Percentiles rank a stretch among this genome's conserved stretches.
phyloP scores from a whole-genome alignment of 139 green algal species.

The Auxenochlorella pyrenoidosa region DNA sequence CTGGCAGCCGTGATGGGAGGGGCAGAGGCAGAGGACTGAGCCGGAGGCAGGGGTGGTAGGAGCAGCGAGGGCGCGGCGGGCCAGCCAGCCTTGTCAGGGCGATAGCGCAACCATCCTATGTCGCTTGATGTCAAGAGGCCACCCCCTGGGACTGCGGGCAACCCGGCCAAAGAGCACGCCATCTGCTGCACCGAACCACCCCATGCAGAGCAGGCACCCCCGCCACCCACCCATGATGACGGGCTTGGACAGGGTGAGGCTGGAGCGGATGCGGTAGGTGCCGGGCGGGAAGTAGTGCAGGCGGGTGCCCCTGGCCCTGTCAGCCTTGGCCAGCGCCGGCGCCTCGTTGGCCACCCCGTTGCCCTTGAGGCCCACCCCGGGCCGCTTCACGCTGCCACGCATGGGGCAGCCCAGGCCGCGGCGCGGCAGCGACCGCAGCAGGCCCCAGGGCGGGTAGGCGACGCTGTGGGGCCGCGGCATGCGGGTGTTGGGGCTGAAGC shows the following conservation, averaged over 20 bases:
- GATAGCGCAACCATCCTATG: neutral
- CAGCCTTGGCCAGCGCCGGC: neutral
- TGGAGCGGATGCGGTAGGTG: conserved; percentile 15
- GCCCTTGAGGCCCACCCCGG: neutral
- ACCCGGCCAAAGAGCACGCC: neutral
- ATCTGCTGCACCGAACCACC: neutral
- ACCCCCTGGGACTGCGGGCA: neutral
- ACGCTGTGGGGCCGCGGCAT: neutral
- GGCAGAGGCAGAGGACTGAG: neutral
- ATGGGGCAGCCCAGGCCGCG: neutral
- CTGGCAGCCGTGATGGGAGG: neutral
- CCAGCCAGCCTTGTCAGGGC: neutral
- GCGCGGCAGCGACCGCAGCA: neutral
- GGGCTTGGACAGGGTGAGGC: conserved; percentile 18
- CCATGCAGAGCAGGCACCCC: neutral
- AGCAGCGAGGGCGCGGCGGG: neutral
- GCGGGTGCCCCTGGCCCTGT: neutral
- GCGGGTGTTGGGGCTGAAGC: neutral
- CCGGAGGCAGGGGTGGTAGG: neutral
- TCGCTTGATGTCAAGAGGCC: too few species aligned
- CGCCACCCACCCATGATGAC: conserved; percentile 1
- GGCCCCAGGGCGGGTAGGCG: neutral
- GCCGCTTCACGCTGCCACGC: neutral
- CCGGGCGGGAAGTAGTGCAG: conserved; percentile 11
- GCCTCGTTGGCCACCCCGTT: conserved; percentile 2